Evolutionary conservation across 768 basidiomycete species (phyloP).

Genomic region (Xanthoconium stramineum): DNA sequence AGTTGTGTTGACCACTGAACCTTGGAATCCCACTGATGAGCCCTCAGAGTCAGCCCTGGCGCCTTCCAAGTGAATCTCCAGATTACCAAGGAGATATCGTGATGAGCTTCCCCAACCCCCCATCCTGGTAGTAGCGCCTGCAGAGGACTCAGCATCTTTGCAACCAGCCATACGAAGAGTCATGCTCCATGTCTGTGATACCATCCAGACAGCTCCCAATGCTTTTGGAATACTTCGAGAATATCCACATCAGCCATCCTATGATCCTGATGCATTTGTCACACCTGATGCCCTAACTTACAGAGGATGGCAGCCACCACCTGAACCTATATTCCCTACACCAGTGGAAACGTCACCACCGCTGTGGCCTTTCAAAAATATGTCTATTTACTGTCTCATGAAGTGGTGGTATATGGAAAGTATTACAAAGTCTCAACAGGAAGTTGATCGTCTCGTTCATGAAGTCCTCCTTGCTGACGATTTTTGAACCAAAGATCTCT

Average conservation of each 20-base stretch:
- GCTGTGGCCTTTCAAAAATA: background rate
- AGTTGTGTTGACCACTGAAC: background rate
- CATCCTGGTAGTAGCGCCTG: background rate
- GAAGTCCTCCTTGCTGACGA: background rate
- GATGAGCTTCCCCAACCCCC: background rate
- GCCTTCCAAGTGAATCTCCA: background rate
- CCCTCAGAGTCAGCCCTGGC: too few species aligned
- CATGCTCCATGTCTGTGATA: background rate
- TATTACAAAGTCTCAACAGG: background rate
- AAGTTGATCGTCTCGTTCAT: background rate
- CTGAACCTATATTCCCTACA: background rate
- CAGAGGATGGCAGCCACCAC: background rate
- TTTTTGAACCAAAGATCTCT: background rate
- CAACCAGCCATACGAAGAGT: background rate
- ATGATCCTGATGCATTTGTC: background rate
- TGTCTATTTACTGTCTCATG: background rate
- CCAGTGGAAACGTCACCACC: background rate
- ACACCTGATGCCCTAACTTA: background rate
- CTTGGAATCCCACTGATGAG: background rate
- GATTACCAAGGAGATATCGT: background rate
- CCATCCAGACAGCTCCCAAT: background rate
- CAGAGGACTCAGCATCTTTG: background rate
- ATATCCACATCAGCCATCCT: background rate
- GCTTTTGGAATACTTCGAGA: background rate
- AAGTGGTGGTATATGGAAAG: background rate